A percentile compares a stretch with the other conserved stretches of the same genome.
Evolutionary conservation across 345 rosid genomes (phyloP).

Genomic region (Triadica sebifera): DNA sequence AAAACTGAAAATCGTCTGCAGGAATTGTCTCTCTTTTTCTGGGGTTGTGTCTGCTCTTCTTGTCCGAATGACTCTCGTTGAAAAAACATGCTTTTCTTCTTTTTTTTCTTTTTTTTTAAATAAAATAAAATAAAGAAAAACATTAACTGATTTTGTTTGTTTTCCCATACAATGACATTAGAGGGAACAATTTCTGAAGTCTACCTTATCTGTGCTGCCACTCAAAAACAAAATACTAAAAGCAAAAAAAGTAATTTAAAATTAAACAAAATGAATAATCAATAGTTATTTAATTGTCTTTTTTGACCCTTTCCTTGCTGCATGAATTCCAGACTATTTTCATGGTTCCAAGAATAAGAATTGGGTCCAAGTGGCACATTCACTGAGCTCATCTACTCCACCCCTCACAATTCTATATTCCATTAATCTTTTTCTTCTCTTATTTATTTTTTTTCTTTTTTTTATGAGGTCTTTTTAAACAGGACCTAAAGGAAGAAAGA

Average conservation of each 20-base stretch:
- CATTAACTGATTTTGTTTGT: slow-evolving; percentile 35
- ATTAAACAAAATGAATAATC: not conserved
- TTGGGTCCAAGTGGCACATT: no score
- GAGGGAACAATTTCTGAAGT: slow-evolving; percentile 35
- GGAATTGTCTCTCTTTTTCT: slow-evolving; percentile 23
- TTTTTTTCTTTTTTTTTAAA: no score
- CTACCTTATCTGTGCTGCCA: slow-evolving; percentile 44
- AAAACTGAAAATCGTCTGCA: slow-evolving; percentile 13
- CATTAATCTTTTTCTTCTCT: no score
- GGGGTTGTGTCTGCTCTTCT: slow-evolving; percentile 26
- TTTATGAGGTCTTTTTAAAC: no score
- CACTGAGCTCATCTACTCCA: no score
- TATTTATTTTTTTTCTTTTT: no score
- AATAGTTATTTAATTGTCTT: not conserved
- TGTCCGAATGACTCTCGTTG: slow-evolving; percentile 25
- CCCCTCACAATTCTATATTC: no score
- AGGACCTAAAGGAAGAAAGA: no score
- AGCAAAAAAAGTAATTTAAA: no score
- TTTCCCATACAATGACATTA: slow-evolving; percentile 27
- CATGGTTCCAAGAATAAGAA: no score
- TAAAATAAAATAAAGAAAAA: slow-evolving; percentile 2
- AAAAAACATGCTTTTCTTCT: slow-evolving; percentile 19
- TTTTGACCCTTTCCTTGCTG: slow-evolving; percentile 14
- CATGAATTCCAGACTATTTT: slow-evolving; percentile 39
- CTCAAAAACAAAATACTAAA: slow-evolving; percentile 29